Evolutionary conservation across 2,329 filamentous ascomycete genomes (phyloP), one percentile per base, ranked within the genome.

Genomic region (Pezicula rhizophila): DNA sequence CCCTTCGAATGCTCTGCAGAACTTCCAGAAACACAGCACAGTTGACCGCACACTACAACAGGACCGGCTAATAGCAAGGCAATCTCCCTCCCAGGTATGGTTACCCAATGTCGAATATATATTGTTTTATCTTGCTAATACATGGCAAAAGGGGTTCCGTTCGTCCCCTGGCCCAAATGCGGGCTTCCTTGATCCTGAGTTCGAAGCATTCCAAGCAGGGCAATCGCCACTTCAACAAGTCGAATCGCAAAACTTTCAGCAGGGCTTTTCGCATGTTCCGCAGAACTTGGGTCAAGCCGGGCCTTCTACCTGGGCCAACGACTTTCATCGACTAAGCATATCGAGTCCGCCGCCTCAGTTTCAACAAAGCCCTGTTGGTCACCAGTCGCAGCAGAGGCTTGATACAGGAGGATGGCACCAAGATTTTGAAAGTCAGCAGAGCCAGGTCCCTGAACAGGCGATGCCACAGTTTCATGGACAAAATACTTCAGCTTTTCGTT

Each of bases 1-100:
- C 49, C 84, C 84, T 12, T 85, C 84, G 8, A 89, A 87, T 67
- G 76, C 84, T 55, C 75, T 88, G 35, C 81, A 86, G 60, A 84
- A 78, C 60, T 83, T 87, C 65, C 81, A 85, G 64, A 86, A 87
- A 66, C 83, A 87, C 67, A 73, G 76, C 10, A 74, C 78, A 38
- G 72, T 78, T 53, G 84, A 88, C 64, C 73, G 82, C 49, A 84
- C 82, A 8, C 71, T 88, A 49, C 84, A 88, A 64, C 84, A 87
- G 67, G 85, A 89, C 66, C 78, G 82, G 42, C 65, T 87, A 37
- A 67, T 74, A 33, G 70, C 74, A 8, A 75, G 77, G 51, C 72
- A 76, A 47, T 69, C 75, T 46, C 72, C 77, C 40, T 67, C 72
- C 44, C 77, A 83, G 66, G 82, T 82, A 66, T 53, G 68, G 53